Conservation (phyloP, 176 grass and related monocot species). For the Lolium rigidum region DNA sequence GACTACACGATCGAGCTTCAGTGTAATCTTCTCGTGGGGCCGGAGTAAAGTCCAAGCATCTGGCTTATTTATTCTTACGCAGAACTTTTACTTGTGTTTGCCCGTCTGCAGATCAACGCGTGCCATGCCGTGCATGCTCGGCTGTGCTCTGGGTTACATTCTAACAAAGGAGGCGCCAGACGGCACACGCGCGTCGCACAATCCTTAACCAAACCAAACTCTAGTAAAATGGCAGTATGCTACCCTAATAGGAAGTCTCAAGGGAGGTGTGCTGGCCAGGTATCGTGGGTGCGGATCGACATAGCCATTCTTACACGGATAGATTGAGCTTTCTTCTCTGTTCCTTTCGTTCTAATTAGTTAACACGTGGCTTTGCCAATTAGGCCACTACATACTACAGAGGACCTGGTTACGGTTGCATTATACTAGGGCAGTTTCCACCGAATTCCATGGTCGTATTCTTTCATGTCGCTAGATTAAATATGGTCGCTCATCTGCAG, state of each 20-base stretch:
- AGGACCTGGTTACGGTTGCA: not conserved
- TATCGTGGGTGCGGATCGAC: not conserved
- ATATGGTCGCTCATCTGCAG: constrained; percentile 27
- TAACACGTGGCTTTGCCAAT: constrained; percentile 27
- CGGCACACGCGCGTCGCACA: constrained; percentile 25
- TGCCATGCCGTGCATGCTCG: not conserved
- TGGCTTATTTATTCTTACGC: no score
- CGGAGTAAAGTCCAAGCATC: no score
- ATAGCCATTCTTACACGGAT: constrained; percentile 21
- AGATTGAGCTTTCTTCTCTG: constrained; percentile 18
- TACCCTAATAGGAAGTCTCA: not conserved
- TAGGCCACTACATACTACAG: not conserved
- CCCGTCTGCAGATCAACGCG: no score
- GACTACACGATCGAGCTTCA: no score
- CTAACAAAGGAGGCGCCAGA: constrained; percentile 1
- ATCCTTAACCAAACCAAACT: constrained; percentile 28
- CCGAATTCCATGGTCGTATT: not conserved
- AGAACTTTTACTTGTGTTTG: no score
- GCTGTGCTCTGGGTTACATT: not conserved
- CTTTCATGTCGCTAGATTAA: constrained; percentile 22
- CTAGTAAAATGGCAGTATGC: not conserved
- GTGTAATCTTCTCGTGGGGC: no score
- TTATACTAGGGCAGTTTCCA: not conserved
- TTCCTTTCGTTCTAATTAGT: constrained; percentile 18
- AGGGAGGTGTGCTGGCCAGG: constrained; percentile 9